Percentiles rank a stretch among this genome's conserved stretches.
Conservation (phyloP, 2,329 filamentous ascomycete genomes). For the Cytospora schulzeri region DNA sequence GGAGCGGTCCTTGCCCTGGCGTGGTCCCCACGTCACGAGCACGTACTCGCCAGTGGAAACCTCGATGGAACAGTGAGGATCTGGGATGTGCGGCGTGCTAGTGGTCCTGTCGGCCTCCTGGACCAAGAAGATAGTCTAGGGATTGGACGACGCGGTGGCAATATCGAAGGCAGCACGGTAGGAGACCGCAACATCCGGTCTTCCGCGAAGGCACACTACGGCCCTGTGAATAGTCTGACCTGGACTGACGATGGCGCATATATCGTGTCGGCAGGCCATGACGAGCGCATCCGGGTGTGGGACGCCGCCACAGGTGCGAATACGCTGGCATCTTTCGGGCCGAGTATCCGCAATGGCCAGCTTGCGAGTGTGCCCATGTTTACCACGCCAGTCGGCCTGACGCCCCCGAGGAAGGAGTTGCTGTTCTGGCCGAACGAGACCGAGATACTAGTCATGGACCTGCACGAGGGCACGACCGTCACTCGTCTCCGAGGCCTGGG, state of each 20-base stretch:
- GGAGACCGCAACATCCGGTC: constrained; percentile 43
- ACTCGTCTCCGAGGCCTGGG: constrained; percentile 70
- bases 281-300: constrained; percentile 86
- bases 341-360: constrained; percentile 73
- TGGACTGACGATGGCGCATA: constrained; percentile 82
- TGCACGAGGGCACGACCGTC: constrained; percentile 75
- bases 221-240: constrained; percentile 79
- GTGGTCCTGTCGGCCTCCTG: constrained; percentile 73
- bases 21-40: constrained; percentile 81
- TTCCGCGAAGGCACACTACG: constrained; percentile 70
- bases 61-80: constrained; percentile 80
- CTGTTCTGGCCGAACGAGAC: constrained; percentile 81
- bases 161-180: constrained; percentile 35
- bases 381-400: constrained; percentile 62
- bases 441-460: constrained; percentile 77
- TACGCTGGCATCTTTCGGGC: constrained; percentile 85
- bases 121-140: constrained; percentile 84
- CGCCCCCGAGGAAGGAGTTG: constrained; percentile 60
- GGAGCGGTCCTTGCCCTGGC: constrained; percentile 68
- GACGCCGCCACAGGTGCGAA: constrained; percentile 79
- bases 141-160: constrained; percentile 48
- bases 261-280: constrained; percentile 80
- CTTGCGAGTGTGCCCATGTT: constrained; percentile 64
- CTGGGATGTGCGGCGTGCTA: constrained; percentile 84
- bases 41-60: constrained; percentile 82